Base-by-base conservation (phyloP, 345 rosid species). In the Linum usitatissimum region DNA sequence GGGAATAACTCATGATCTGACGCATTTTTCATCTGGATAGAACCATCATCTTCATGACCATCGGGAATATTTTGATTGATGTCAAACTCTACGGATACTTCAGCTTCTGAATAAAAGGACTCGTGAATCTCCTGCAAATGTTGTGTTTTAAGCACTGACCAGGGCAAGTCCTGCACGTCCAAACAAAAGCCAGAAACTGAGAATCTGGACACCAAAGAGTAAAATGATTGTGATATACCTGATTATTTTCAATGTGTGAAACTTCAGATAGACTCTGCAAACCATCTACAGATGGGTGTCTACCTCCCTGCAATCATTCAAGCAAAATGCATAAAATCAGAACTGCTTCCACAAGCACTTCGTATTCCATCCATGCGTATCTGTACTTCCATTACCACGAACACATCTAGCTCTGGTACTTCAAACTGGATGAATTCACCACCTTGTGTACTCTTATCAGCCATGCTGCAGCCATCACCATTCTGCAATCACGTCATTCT, bases 21-120 rank as follows among this genome's bases (percentile, higher is more conserved):
- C 61, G 71, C 76, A 39, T 58, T 57, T 40, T 40, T 74, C 64
- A 71, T 81, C 34, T 71, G 77, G 64, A 58, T 69, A 45, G 65
- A 68, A 68, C 75, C 68, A 59, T 81, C 85, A 67, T 79, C 81
- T 65, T 81, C 86, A 72, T 58, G 39, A 7, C 59, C 20, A 53
- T 49, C 67, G 61, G 68, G 63, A 30, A 23, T 23, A 23, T 66
- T 69, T 45, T 68, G 66, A 68, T 82, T 81, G 61, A 74, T 65
- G 66, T 68, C 68, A 73, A 70, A 72, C 65, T 76, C 81, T 63
- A 80, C 71, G 71, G 77, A 54, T 9, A 77, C 60, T 64, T 75
- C 67, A 72, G 78, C 90, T 64, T 85, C 81, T 20, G 72, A 73
- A 77, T 76, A 77, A 61, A 90, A 68, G 39, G 77, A 68, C 73